Percentiles rank a stretch among this genome's conserved stretches.
Conservation (phyloP, 805 yeast genomes). For the Yarrowia porcina region DNA sequence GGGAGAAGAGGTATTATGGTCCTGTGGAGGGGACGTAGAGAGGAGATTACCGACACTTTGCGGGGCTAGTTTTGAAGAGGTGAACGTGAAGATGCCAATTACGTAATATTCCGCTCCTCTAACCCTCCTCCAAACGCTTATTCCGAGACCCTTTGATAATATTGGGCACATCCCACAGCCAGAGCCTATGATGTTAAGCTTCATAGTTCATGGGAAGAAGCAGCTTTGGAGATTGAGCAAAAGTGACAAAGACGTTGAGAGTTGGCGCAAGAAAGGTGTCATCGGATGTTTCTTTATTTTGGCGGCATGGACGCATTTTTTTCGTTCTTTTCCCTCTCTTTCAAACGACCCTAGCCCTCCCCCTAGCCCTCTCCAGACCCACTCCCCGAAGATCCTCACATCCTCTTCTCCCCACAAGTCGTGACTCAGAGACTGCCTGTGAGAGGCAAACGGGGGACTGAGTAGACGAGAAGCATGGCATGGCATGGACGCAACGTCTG, state of each 20-base stretch:
- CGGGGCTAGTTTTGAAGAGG: background rate
- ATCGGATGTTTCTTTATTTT: background rate
- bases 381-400: background rate
- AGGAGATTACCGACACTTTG: background rate
- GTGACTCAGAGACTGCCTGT: slow-evolving; percentile 25
- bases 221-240: slow-evolving; percentile 12
- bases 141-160: background rate
- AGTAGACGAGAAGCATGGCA: slow-evolving; percentile 23
- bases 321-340: background rate
- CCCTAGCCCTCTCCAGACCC: background rate
- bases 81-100: background rate
- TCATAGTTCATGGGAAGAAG: slow-evolving; percentile 19
- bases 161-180: background rate
- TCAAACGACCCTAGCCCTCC: background rate
- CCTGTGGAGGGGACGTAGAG: background rate
- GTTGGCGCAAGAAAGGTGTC: background rate
- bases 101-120: background rate
- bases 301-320: background rate
- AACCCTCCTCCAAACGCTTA: background rate
- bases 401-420: background rate
- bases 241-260: slow-evolving; percentile 12
- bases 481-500: slow-evolving; percentile 13
- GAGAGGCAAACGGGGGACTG: slow-evolving; percentile 24
- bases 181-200: slow-evolving; percentile 11
- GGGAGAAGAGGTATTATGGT: too few species aligned